Evolutionary conservation across 306 rosid genomes (phyloP), one percentile per base, ranked within the genome.

Genomic region (Pterocarpus santalinus): DNA sequence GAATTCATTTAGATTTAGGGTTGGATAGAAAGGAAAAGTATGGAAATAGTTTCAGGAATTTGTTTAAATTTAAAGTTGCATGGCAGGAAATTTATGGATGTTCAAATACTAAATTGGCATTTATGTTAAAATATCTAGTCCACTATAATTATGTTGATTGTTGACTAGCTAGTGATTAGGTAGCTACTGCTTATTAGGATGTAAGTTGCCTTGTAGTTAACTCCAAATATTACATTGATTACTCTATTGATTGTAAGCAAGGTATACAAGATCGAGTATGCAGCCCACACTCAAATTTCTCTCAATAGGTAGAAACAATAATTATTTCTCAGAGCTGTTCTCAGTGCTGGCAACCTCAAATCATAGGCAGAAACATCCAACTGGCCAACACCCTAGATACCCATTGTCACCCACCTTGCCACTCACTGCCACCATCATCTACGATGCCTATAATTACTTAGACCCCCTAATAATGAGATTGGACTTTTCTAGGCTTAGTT

Each of bases 1-100:
- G 55, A 12, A 55, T 39, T 39, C 10, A 5, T 39, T 56, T 57
- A 22, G 53, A 32, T 36, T 73, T 57, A 53, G 39, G 41, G 30
- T 73, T 72, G 61, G 16, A 52, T 72, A n/a, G 51, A 17, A 68
- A 68, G 16, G 56, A 16, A 41, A 35, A 35, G 36, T 55, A n/a
- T 72, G 55, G n/a, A 74, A 74, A 14, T 58, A 39, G 44, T 53
- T 7, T 39, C 43, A 53, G 56, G 52, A 55, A 55, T 38, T 17
- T 72, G 63, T 44, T 52, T 72, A 15, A 8, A 35, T 47, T 47
- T 11, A 55, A 9, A 2, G 2, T 62, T 62, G 62, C 36, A 38
- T 71, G 61, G 44, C 2, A 7, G 62, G 39, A 71, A 47, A 47
- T 11, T 47, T 12, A 47, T 47, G n/a, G 53, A 47, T 47, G 53